phyloP scores from a whole-genome alignment of 163 green algal species.

The Scenedesmus sp. region DNA sequence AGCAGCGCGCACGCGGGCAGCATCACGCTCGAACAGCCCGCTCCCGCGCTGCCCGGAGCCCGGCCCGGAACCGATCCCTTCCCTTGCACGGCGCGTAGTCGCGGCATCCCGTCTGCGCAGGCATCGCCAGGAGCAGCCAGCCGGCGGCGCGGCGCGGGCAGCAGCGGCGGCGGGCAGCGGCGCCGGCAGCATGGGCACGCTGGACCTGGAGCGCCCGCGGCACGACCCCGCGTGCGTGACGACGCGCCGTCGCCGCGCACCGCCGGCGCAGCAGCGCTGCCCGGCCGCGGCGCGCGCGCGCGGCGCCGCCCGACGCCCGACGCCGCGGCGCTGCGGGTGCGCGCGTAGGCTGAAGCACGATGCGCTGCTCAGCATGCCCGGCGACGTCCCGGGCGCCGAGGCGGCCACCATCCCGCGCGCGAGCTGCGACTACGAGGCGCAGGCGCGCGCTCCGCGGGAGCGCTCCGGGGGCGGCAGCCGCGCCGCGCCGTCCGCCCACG shows the following conservation, averaged over 20 bases:
- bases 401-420: slow-evolving; percentile 12
- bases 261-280: not conserved
- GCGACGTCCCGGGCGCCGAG: not conserved
- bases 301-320: not conserved
- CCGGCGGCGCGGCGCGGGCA: too few relatives aligned
- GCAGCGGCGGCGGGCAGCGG: too few relatives aligned
- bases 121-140: too few relatives aligned
- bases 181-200: slow-evolving; percentile 33
- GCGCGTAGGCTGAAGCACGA: slow-evolving; percentile 33
- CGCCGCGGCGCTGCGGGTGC: not conserved
- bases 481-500: too few relatives aligned
- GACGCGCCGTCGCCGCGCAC: not conserved
- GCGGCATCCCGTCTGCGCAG: too few relatives aligned
- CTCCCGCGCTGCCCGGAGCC: too few relatives aligned
- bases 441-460: not conserved
- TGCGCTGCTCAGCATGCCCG: slow-evolving; percentile 39
- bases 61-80: too few relatives aligned
- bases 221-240: slow-evolving; percentile 1
- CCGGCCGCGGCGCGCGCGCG: not conserved
- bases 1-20: too few relatives aligned
- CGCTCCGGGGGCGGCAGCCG: not conserved
- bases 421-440: slow-evolving; percentile 15
- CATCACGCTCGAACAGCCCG: too few relatives aligned
- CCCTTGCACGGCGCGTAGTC: too few relatives aligned
- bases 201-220: slow-evolving; percentile 15